A percentile compares a stretch with the other conserved stretches of the same genome.
phyloP scores from a whole-genome alignment of 805 yeast genomes.

The Grigorovia jiainica region DNA sequence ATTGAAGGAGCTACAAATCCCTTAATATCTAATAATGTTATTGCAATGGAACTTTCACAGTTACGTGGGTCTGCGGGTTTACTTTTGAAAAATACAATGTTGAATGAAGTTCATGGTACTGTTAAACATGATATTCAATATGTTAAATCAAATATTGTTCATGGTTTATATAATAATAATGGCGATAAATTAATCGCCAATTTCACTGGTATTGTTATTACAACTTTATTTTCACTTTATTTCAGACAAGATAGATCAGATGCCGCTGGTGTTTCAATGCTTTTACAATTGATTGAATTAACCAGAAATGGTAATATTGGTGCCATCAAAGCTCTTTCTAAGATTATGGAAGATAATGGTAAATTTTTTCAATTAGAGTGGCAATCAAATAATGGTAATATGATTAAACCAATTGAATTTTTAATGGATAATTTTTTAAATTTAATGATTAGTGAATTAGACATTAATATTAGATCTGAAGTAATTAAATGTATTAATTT shows the following conservation, averaged over 20 bases:
- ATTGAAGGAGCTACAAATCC: slow-evolving; percentile 43
- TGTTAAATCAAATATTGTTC: slow-evolving; percentile 35
- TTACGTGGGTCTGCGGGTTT: slow-evolving; percentile 82
- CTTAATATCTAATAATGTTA: slow-evolving; percentile 24
- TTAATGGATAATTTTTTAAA: slow-evolving; percentile 58
- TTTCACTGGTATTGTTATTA: slow-evolving; percentile 84
- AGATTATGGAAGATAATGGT: slow-evolving; percentile 85
- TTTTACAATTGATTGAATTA: slow-evolving; percentile 60
- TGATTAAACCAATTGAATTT: slow-evolving; percentile 48
- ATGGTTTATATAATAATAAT: slow-evolving; percentile 28
- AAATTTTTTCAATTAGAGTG: slow-evolving; percentile 53
- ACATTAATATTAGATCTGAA: slow-evolving; percentile 41
- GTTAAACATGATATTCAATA: slow-evolving; percentile 30
- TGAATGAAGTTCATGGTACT: slow-evolving; percentile 27
- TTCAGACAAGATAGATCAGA: slow-evolving; percentile 30
- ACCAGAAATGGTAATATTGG: slow-evolving; percentile 38
- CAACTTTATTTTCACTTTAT: slow-evolving; percentile 58
- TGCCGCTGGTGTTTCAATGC: slow-evolving; percentile 48
- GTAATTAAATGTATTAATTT: slow-evolving; percentile 67
- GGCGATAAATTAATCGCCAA: slow-evolving; percentile 50
- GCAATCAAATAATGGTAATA: slow-evolving; percentile 28
- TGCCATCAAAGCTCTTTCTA: slow-evolving; percentile 60
- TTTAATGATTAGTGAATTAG: slow-evolving; percentile 33
- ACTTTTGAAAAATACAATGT: slow-evolving; percentile 67
- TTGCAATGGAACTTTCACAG: slow-evolving; percentile 17